Evolutionary conservation across 2,329 filamentous ascomycete genomes (phyloP).

Genomic region (Falciphora oryzae): DNA sequence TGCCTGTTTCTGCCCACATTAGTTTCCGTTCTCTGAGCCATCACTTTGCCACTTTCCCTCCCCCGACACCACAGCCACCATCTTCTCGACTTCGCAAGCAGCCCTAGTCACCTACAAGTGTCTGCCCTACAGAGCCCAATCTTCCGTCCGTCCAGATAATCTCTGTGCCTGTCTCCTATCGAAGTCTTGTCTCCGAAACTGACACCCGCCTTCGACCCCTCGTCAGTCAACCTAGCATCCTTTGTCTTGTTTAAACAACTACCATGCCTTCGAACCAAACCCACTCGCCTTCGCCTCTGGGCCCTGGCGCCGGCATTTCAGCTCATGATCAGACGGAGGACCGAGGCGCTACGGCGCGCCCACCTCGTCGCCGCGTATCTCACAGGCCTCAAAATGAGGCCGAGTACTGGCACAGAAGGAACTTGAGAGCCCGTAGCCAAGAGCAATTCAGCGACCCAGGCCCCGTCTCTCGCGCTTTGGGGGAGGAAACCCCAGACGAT

Average conservation of each 20-base stretch:
- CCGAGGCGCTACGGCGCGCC: too few relatives aligned
- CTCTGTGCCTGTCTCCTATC: background rate
- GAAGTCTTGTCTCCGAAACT: background rate
- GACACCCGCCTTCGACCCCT: background rate
- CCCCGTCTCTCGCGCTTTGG: too few relatives aligned
- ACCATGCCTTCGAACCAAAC: background rate
- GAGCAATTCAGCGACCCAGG: too few relatives aligned
- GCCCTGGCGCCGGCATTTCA: too few relatives aligned
- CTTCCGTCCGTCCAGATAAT: too few relatives aligned
- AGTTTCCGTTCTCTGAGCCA: background rate
- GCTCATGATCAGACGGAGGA: too few relatives aligned
- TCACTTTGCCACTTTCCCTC: background rate
- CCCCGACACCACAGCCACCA: background rate
- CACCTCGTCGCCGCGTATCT: too few relatives aligned
- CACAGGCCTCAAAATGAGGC: too few relatives aligned
- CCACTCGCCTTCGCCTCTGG: background rate
- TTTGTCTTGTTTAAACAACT: background rate
- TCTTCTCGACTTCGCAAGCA: background rate
- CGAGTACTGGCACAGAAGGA: too few relatives aligned
- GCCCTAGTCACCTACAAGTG: background rate
- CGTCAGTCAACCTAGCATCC: too few relatives aligned
- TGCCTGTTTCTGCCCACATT: background rate
- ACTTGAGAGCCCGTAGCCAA: too few relatives aligned
- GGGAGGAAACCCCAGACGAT: too few relatives aligned
- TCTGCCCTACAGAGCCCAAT: background rate